A percentile compares a stretch with the other conserved stretches of the same genome.
These are phyloP conservation scores for Kurtzmaniella quercitrusa DNA, from an alignment of 1,139 yeast genomes.

Conservation along the genomic window DNA sequence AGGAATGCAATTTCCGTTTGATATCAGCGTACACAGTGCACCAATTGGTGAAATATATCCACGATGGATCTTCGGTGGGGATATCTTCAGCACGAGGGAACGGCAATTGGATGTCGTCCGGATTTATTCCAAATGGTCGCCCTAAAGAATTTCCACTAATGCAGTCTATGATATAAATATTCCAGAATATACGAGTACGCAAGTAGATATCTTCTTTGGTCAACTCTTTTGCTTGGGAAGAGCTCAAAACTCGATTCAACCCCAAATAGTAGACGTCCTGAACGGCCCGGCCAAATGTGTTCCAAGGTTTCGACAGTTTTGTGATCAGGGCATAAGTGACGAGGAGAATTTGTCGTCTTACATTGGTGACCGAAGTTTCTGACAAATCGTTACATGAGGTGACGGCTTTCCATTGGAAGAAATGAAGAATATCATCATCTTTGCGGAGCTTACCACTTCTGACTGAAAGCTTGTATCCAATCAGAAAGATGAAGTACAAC, in stretches of 20 bases:
- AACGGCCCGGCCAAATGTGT: not conserved
- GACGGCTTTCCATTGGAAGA: slow-evolving; percentile 23
- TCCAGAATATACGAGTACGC: slow-evolving; percentile 45
- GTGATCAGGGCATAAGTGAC: slow-evolving; percentile 35
- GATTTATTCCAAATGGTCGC: slow-evolving; percentile 40
- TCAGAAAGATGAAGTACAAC: slow-evolving; percentile 45
- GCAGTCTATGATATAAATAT: slow-evolving; percentile 45
- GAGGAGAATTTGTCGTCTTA: slow-evolving; percentile 34
- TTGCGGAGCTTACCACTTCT: slow-evolving; percentile 29
- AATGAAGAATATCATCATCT: slow-evolving; percentile 21
- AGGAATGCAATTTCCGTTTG: not conserved
- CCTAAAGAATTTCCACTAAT: slow-evolving; percentile 41
- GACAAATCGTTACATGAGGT: slow-evolving; percentile 27
- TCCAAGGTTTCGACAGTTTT: slow-evolving; percentile 1
- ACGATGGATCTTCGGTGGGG: not conserved
- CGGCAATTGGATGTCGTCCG: slow-evolving; percentile 43
- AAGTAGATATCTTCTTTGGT: slow-evolving; percentile 17
- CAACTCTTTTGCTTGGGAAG: slow-evolving; percentile 5
- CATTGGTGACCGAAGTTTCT: slow-evolving; percentile 28
- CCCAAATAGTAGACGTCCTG: slow-evolving; percentile 42
- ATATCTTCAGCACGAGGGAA: slow-evolving; percentile 19
- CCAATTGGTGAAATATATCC: not conserved
- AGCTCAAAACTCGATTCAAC: slow-evolving; percentile 28
- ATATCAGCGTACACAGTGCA: not conserved
- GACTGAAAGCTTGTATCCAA: slow-evolving; percentile 44